Base-by-base conservation (phyloP, 1,284 basidiomycete genomes). In the Amylostereum areolatum region DNA sequence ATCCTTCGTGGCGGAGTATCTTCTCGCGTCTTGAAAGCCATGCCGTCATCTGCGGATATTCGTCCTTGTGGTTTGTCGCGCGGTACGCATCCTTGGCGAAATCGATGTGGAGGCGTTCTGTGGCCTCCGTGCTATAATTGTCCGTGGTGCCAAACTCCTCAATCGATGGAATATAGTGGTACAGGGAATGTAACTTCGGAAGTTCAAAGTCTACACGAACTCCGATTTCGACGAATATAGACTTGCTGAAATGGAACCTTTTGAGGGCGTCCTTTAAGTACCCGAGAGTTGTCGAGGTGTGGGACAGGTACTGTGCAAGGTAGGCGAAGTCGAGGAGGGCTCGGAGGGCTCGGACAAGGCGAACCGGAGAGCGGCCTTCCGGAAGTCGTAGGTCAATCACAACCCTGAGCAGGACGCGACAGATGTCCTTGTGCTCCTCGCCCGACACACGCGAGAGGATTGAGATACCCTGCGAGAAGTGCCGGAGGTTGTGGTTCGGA, bases 401-500 rank as follows among this genome's bases (percentile, higher is more conserved):
- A 8, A 35, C 8, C 8, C 34, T n/a, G 34, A 35, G 34, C 8
- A 35, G 34, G n/a, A 35, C n/a, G 34, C 34, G 34, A n/a, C 34
- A 35, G 12, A 72, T 69, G 31, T 68, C 61, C 37, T 61, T 59
- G 53, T 63, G 63, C 49, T 65, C 64, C 30, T 43, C 52, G 11
- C 66, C 64, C 29, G 58, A 62, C 5, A 65, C 59, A 5, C 61
- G 60, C 10, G 59, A 61, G 0, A 72, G 55, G 10, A 48, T 37
- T 2, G 55, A 56, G 12, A 72, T 68, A 0, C 69, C 69, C 32
- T 68, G 69, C 33, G 57, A 52, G 42, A 70, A 71, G 1, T 60
- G 40, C 0, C 59, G 51, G 18, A 68, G 58, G 43, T 65, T 57
- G 48, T 65, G 62, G 52, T 67, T 65, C 0, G 46, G 44, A 24